Base-by-base conservation (phyloP, 2,329 filamentous ascomycete species). In the Penicillium sp. region DNA sequence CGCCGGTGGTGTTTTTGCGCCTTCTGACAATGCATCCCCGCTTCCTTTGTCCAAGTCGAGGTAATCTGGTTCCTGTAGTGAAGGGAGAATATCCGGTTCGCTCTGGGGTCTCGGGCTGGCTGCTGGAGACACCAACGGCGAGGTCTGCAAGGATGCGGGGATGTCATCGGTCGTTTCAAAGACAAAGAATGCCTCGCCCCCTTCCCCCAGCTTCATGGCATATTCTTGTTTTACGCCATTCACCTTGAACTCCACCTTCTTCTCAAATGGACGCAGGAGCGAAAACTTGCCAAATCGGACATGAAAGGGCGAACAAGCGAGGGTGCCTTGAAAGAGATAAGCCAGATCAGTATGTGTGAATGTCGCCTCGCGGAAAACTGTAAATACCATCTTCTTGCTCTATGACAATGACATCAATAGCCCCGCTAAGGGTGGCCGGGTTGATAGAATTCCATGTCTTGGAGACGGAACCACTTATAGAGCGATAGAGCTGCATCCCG, bases 381-480 rank as follows among this genome's bases (percentile, higher is more conserved):
- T 19, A 53, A 66, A 75, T 77, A 74, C 88, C 93, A 77, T 98
- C 93, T 66, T 91, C 88, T 60, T 94, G 89, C 71, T 98, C 89
- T 52, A 98, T 89, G 48, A 98, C 91, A 60, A 98, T 95, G 61
- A 97, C 91, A 77, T 98, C 93, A 73, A 98, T 97, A 65, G 93
- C 93, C 65, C 93, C 93, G 73, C 88, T 95, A 50, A 98, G 81
- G 12, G 93, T 98, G 39, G 93, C 89, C 44, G 93, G 93, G 71
- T 98, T 98, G 77, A 98, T 95, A 24, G 90, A 96, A 72, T 98
- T 98, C 93, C 93, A 98, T 70, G 93, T 91, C 74, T 93, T 96
- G 61, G 90, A 95, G 63, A 98, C 91, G 45, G 89, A 94, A 68
- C 90, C 90, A 71, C 88, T 93, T 62, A 97, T 81, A 65, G 90